These are phyloP conservation scores for Geranomyces variabilis DNA, from an alignment of 192 early-diverging fungal species.

Conservation along the genomic window DNA sequence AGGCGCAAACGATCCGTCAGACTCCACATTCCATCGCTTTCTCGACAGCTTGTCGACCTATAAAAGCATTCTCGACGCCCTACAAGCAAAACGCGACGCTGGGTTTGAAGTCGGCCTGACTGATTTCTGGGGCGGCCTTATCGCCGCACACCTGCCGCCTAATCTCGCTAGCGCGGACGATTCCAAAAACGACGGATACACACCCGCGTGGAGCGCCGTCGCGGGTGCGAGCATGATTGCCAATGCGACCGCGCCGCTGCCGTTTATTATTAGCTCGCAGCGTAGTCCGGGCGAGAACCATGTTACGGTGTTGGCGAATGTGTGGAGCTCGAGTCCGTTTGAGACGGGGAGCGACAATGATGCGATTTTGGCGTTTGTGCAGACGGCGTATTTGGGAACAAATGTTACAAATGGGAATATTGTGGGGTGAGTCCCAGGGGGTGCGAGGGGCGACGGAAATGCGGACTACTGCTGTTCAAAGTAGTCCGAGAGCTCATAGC, in stretches of 20 bases:
- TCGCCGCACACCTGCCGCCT: conserved; percentile 16
- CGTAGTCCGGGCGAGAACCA: conserved; percentile 15
- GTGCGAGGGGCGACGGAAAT: not conserved
- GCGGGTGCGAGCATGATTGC: not conserved
- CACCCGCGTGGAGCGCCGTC: conserved; percentile 9
- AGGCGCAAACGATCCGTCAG: not conserved
- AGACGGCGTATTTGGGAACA: conserved; percentile 32
- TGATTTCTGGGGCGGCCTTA: conserved; percentile 28
- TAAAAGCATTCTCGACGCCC: conserved; percentile 7
- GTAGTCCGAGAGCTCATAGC: too few relatives aligned
- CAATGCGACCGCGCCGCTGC: conserved; percentile 10
- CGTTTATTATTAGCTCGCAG: conserved; percentile 8
- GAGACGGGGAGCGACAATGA: conserved; percentile 27
- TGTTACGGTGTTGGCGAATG: conserved; percentile 20
- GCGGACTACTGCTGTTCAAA: too few relatives aligned
- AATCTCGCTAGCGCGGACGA: not conserved
- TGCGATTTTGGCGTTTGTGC: conserved; percentile 22
- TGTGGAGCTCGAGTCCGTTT: conserved; percentile 33
- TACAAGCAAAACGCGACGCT: conserved; percentile 21
- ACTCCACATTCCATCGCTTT: not conserved
- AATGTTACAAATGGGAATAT: not conserved
- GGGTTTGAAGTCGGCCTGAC: conserved; percentile 27
- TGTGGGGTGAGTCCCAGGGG: not conserved
- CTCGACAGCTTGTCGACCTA: conserved; percentile 3
- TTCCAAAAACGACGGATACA: not conserved